Evolutionary conservation across 1,139 yeast genomes (phyloP).

Genomic region (Magnusiomyces fungicola): DNA sequence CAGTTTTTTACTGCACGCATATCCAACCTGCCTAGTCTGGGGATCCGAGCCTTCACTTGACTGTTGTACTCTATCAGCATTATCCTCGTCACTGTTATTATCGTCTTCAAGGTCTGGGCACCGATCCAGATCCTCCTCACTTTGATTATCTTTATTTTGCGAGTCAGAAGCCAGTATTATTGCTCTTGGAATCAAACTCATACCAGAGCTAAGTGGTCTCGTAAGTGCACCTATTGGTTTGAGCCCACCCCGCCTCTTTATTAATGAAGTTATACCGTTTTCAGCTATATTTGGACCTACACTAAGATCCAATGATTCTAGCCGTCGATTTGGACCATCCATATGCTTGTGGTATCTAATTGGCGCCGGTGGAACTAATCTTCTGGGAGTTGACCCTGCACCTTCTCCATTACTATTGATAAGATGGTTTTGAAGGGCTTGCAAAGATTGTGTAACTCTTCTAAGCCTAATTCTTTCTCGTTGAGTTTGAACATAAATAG

Average conservation of each 20-base stretch:
- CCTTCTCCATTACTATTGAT: too few relatives aligned
- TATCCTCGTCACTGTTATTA: neutral
- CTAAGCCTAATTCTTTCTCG: neutral
- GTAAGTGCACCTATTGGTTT: too few relatives aligned
- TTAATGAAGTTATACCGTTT: too few relatives aligned
- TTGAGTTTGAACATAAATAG: neutral
- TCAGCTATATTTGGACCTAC: neutral
- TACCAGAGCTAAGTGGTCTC: too few relatives aligned
- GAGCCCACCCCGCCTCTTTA: too few relatives aligned
- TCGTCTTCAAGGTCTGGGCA: neutral
- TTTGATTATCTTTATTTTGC: neutral
- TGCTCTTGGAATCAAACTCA: neutral
- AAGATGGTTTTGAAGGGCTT: too few relatives aligned
- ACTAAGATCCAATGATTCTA: neutral
- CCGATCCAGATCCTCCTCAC: neutral
- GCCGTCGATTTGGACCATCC: neutral
- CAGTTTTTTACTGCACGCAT: constrained; percentile 28
- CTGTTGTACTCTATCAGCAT: neutral
- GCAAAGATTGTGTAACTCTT: neutral
- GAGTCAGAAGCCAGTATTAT: neutral
- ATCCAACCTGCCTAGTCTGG: constrained; percentile 23
- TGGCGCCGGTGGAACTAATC: neutral
- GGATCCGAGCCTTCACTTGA: too few relatives aligned
- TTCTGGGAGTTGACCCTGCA: neutral
- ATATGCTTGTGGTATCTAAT: neutral